These are phyloP conservation scores for Podospora appendiculata DNA, from an alignment of 495 filamentous ascomycete species.

Conservation along the genomic window DNA sequence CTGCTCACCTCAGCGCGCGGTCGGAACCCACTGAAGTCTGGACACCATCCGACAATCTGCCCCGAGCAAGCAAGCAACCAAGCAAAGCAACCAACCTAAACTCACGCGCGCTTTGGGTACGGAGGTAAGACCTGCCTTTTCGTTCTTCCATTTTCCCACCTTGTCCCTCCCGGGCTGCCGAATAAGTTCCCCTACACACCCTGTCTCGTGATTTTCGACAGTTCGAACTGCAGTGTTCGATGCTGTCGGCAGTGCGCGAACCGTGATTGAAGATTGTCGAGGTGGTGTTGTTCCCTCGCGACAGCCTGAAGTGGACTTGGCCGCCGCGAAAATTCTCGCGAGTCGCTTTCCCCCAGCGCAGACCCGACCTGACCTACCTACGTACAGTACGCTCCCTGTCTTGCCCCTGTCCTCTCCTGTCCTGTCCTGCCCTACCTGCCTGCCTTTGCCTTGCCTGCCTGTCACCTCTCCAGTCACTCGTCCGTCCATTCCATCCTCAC, in stretches of 20 bases:
- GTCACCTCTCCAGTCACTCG: conserved; percentile 8
- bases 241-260: conserved; percentile 16
- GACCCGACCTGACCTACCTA: neutral
- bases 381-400: too few relatives aligned
- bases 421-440: neutral
- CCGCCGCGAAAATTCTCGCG: conserved; percentile 22
- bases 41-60: conserved; percentile 23
- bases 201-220: conserved; percentile 24
- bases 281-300: neutral
- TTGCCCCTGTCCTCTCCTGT: neutral
- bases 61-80: conserved; percentile 1
- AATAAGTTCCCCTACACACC: conserved; percentile 14
- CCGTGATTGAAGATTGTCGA: conserved; percentile 14
- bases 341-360: conserved; percentile 9
- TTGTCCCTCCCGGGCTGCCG: conserved; percentile 25
- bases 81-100: too few relatives aligned
- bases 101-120: conserved; percentile 20
- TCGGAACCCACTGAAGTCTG: conserved; percentile 8
- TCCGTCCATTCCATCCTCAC: neutral
- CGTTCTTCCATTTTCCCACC: conserved; percentile 22
- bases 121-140: conserved; percentile 33
- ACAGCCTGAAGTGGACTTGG: conserved; percentile 10
- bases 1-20: conserved; percentile 18
- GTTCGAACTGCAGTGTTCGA: conserved; percentile 14
- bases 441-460: conserved; percentile 1